Evolutionary conservation across 306 rosid species (phyloP).

Genomic region (Malus orientalis): DNA sequence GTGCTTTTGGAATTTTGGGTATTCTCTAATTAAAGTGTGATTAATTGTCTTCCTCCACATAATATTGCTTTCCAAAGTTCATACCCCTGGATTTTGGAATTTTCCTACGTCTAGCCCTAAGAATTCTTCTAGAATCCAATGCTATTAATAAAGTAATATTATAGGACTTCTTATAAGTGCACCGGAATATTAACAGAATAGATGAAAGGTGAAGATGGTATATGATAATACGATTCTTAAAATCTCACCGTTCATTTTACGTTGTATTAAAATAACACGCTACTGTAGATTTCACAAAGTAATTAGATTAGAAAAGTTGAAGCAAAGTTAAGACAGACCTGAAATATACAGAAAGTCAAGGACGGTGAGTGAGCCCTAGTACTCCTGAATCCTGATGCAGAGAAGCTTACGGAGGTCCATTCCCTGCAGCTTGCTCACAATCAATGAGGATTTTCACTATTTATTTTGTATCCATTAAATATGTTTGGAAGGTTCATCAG

Average conservation of each 20-base stretch:
- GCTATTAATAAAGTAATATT: not conserved
- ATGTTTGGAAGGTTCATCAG: not conserved
- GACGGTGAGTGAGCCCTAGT: not conserved
- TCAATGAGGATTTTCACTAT: not conserved
- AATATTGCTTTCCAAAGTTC: not conserved
- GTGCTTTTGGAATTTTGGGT: not conserved
- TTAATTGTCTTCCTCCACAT: not conserved
- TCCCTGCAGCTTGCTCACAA: not conserved
- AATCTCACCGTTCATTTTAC: not conserved
- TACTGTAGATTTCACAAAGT: not conserved
- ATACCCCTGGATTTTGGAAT: not conserved
- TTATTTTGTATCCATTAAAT: not conserved
- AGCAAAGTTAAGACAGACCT: not conserved
- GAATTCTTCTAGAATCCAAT: not conserved
- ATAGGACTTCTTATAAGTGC: not conserved
- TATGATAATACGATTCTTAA: not conserved
- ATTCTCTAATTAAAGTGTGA: not conserved
- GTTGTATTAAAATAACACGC: too few relatives aligned
- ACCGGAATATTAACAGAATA: too few relatives aligned
- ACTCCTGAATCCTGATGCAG: not conserved
- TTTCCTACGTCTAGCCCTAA: not conserved
- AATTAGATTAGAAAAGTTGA: not conserved
- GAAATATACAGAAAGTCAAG: not conserved
- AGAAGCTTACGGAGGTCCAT: not conserved
- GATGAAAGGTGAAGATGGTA: not conserved